Evolutionary conservation across 2,329 filamentous ascomycete genomes (phyloP).

Genomic region (Penicillium hesseltinei): DNA sequence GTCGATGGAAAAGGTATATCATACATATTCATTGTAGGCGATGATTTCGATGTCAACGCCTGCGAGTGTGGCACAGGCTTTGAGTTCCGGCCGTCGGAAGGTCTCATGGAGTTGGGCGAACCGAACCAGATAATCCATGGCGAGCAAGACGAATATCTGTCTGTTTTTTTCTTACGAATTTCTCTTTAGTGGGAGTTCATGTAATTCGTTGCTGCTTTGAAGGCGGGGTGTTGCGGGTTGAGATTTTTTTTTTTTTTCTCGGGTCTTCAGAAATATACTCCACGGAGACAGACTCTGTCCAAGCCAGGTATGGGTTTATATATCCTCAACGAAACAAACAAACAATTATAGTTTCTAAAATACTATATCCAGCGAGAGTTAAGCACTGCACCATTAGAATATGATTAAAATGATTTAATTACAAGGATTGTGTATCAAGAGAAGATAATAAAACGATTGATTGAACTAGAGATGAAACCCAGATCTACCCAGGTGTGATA

Average conservation of each 20-base stretch:
- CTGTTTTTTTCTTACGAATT: not conserved
- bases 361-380: not conserved
- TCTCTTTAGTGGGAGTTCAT: not conserved
- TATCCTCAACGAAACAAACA: not conserved
- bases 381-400: fast-evolving
- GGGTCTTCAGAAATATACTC: conserved; percentile 13
- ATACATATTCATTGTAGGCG: conserved; percentile 71
- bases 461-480: conserved; percentile 1
- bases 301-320: not conserved
- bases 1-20: conserved; percentile 32
- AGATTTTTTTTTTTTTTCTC: conserved; percentile 10
- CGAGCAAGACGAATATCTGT: not conserved
- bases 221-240: conserved; percentile 20
- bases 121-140: conserved; percentile 78
- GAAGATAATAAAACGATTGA: not conserved
- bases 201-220: conserved; percentile 4
- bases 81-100: conserved; percentile 82
- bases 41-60: conserved; percentile 68
- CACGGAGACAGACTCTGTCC: not conserved
- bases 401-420: not conserved
- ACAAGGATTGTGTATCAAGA: not conserved
- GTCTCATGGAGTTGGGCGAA: conserved; percentile 86
- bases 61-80: conserved; percentile 71
- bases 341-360: not conserved
- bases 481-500: conserved; percentile 1